A percentile compares a stretch with the other conserved stretches of the same genome.
phyloP scores from a whole-genome alignment of 2,329 filamentous ascomycete genomes.

The Trichocomaceae sp. region DNA sequence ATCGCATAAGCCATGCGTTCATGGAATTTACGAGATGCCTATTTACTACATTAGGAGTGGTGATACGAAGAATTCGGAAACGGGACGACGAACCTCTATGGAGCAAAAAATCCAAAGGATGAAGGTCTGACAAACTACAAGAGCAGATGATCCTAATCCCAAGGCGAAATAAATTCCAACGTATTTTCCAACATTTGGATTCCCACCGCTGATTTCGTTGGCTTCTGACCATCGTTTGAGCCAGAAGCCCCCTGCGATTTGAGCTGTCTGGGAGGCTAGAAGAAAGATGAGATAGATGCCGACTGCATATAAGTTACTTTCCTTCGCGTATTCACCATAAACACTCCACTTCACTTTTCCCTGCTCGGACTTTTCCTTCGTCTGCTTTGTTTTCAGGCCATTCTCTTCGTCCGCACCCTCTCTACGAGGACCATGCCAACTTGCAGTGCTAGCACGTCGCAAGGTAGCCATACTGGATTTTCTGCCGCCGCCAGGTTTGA shows the following conservation, averaged over 20 bases:
- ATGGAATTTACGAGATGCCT: conserved; percentile 92
- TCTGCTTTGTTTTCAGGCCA: conserved; percentile 68
- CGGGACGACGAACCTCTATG: conserved; percentile 65
- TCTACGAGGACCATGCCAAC: conserved; percentile 77
- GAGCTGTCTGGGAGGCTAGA: conserved; percentile 70
- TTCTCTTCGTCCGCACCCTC: conserved; percentile 77
- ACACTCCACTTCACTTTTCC: conserved; percentile 98
- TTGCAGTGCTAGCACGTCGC: conserved; percentile 83
- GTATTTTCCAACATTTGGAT: conserved; percentile 76
- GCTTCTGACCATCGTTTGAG: conserved; percentile 84
- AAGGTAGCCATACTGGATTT: conserved; percentile 68
- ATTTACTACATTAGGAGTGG: conserved; percentile 14
- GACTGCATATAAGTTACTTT: conserved; percentile 83
- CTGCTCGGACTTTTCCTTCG: conserved; percentile 83
- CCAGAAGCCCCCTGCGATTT: conserved; percentile 84
- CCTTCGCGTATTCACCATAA: conserved; percentile 89
- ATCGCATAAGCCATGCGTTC: conserved; percentile 96
- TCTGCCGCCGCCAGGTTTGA: conserved; percentile 57
- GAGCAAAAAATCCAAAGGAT: conserved; percentile 99
- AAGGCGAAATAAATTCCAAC: conserved; percentile 95
- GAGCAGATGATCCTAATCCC: conserved; percentile 73
- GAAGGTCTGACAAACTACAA: conserved; percentile 86
- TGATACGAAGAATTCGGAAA: not conserved
- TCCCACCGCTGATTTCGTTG: conserved; percentile 62
- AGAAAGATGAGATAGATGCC: conserved; percentile 70